These are phyloP conservation scores for Pyrenopolyporus hunteri DNA, from an alignment of 495 filamentous ascomycete genomes.

Conservation along the genomic window DNA sequence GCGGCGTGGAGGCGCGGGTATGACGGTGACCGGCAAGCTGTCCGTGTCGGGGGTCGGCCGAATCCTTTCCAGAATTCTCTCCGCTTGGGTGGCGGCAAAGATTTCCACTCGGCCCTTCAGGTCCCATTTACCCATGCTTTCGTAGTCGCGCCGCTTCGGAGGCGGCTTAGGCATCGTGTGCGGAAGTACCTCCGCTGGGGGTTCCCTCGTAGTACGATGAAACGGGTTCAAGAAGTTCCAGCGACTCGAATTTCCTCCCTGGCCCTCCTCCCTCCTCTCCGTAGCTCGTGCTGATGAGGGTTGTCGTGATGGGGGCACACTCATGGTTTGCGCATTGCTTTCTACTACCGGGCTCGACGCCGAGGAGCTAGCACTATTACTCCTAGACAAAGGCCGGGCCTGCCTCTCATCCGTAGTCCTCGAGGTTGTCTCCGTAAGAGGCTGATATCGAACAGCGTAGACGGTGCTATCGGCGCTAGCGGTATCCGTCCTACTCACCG, in stretches of 20 bases:
- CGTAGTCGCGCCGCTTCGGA: slow-evolving; percentile 27
- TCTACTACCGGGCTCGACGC: slow-evolving; percentile 37
- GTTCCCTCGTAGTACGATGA: slow-evolving; percentile 26
- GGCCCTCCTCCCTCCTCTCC: slow-evolving; percentile 10
- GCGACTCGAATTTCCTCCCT: slow-evolving; percentile 6
- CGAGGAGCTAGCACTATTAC: slow-evolving; percentile 41
- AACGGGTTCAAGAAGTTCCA: slow-evolving; percentile 35
- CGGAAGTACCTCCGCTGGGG: slow-evolving; percentile 41
- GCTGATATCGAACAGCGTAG: slow-evolving; percentile 82
- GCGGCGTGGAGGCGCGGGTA: slow-evolving; percentile 54
- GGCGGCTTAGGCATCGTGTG: slow-evolving; percentile 36
- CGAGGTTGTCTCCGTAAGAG: slow-evolving; percentile 69
- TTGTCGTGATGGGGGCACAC: slow-evolving; percentile 16
- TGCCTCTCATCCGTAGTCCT: slow-evolving; percentile 52
- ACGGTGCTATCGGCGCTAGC: slow-evolving; percentile 75
- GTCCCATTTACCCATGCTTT: slow-evolving; percentile 50
- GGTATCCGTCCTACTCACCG: slow-evolving; percentile 78
- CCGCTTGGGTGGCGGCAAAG: slow-evolving; percentile 55
- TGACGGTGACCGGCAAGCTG: slow-evolving; percentile 56
- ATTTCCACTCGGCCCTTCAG: slow-evolving; percentile 52
- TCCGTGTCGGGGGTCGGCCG: slow-evolving; percentile 55
- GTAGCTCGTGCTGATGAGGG: slow-evolving; percentile 1
- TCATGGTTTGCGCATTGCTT: slow-evolving; percentile 15
- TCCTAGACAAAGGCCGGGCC: slow-evolving; percentile 38
- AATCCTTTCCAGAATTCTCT: slow-evolving; percentile 52